Evolutionary conservation across 306 rosid genomes (phyloP).

Genomic region (Rosa lucieae): DNA sequence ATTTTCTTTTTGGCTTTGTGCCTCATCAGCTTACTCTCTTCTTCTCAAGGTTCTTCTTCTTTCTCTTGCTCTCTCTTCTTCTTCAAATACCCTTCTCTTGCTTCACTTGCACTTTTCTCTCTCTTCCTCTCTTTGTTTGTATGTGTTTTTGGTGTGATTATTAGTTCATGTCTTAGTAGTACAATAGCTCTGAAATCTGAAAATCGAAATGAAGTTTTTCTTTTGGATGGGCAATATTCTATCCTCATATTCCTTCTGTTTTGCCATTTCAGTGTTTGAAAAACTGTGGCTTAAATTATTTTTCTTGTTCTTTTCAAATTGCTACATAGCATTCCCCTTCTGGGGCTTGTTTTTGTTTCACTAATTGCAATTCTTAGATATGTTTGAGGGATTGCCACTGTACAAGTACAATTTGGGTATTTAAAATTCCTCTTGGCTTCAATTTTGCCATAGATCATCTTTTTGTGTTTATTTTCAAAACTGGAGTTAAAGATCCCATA

Average conservation of each 20-base stretch:
- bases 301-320: background rate
- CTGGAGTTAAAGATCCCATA: background rate
- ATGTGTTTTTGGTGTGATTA: background rate
- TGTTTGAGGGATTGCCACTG: background rate
- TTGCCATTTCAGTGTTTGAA: background rate
- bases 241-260: background rate
- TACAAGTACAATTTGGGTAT: background rate
- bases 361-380: background rate
- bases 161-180: background rate
- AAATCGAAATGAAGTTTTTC: background rate
- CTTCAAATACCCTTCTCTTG: background rate
- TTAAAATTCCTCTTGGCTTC: background rate
- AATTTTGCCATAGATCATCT: background rate
- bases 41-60: slow-evolving; percentile 51
- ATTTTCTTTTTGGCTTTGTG: slow-evolving; percentile 37
- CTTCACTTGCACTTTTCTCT: background rate
- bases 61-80: background rate
- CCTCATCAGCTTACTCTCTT: slow-evolving; percentile 37
- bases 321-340: background rate
- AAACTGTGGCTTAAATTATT: background rate
- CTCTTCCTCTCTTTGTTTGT: background rate
- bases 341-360: background rate
- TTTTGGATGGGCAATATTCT: background rate
- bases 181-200: background rate
- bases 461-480: background rate